Percentiles rank a stretch among this genome's conserved stretches.
phyloP scores from a whole-genome alignment of 768 basidiomycete species.

The Sistotremastrum suecicum region DNA sequence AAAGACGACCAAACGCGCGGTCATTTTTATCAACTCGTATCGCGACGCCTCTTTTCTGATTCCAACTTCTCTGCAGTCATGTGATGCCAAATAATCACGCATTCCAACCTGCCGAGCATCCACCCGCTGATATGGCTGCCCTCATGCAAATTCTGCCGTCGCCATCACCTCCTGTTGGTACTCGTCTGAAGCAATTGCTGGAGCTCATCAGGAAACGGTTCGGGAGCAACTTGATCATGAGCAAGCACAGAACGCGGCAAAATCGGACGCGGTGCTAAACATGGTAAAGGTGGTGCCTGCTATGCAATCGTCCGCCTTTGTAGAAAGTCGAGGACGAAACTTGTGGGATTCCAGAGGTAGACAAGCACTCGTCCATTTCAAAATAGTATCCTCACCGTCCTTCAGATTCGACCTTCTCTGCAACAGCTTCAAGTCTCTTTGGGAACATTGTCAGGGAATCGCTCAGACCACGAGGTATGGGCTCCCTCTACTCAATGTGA shows the following conservation, averaged over 20 bases:
- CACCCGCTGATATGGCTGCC: slow-evolving; percentile 50
- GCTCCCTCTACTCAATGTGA: too few species aligned
- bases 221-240: slow-evolving; percentile 16
- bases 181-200: slow-evolving; percentile 49
- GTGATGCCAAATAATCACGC: slow-evolving; percentile 63
- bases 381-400: neutral
- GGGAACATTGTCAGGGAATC: slow-evolving; percentile 14
- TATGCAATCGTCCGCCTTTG: neutral
- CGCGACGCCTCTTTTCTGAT: neutral
- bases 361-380: neutral
- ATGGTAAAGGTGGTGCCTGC: neutral
- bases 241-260: slow-evolving; percentile 11
- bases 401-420: neutral
- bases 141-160: slow-evolving; percentile 48
- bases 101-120: slow-evolving; percentile 57
- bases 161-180: slow-evolving; percentile 47
- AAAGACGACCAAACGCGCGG: slow-evolving; percentile 77
- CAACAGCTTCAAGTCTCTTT: neutral
- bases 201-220: slow-evolving; percentile 41
- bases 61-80: too few species aligned
- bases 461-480: too few species aligned
- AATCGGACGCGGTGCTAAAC: slow-evolving; percentile 5
- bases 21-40: slow-evolving; percentile 19
- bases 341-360: neutral
- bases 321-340: neutral